A percentile compares a stretch with the other conserved stretches of the same genome.
phyloP scores from a whole-genome alignment of 768 basidiomycete genomes.

The Cystofilobasidium ferigula region DNA sequence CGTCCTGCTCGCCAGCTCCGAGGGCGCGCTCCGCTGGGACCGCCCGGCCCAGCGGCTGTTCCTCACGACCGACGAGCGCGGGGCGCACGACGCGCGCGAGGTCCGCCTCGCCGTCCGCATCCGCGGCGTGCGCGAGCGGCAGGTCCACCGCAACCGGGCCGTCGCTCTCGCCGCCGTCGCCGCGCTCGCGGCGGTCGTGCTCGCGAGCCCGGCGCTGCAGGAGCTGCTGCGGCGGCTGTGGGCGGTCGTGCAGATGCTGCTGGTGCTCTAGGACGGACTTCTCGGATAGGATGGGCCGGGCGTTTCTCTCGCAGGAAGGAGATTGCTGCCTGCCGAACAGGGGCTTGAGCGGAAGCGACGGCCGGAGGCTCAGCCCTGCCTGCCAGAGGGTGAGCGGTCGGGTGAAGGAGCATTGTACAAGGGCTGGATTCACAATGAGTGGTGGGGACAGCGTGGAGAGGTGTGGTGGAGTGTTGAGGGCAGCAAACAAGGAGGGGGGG shows the following conservation, averaged over 20 bases:
- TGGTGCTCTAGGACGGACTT: background rate
- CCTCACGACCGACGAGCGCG: background rate
- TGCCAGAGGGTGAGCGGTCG: too few relatives aligned
- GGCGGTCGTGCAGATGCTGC: background rate
- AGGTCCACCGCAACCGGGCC: background rate
- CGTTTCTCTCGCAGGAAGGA: too few relatives aligned
- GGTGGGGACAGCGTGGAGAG: too few relatives aligned
- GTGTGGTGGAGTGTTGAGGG: too few relatives aligned
- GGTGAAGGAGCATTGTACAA: too few relatives aligned
- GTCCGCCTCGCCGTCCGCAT: background rate
- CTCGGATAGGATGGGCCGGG: too few relatives aligned
- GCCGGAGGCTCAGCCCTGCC: too few relatives aligned
- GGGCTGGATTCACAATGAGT: too few relatives aligned
- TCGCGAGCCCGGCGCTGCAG: background rate
- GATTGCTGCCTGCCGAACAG: too few relatives aligned
- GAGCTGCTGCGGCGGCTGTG: background rate
- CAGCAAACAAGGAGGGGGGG: too few relatives aligned
- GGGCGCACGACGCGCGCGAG: background rate
- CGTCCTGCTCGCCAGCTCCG: slow-evolving; percentile 12
- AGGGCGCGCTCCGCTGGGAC: slow-evolving; percentile 8
- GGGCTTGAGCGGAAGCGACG: too few relatives aligned
- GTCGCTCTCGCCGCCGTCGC: background rate
- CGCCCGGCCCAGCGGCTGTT: background rate
- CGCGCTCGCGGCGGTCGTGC: background rate
- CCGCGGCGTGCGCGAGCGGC: background rate